These are phyloP conservation scores for Lentinula boryana DNA, from an alignment of 768 basidiomycete species.

Conservation along the genomic window DNA sequence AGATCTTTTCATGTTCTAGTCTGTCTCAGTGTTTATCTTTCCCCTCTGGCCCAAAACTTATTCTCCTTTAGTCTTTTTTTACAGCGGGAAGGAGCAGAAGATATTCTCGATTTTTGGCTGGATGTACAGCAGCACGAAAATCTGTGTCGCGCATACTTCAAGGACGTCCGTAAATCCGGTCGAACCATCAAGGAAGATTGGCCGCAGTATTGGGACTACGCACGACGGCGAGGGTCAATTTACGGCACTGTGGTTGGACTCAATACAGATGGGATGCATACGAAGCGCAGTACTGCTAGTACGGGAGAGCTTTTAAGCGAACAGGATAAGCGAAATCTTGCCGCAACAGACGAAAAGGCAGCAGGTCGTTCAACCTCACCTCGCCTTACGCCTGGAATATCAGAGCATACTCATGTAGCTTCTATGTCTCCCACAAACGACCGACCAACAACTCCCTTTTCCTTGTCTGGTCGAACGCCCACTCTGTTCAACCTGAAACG, in stretches of 20 bases:
- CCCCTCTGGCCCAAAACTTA: conserved; percentile 6
- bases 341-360: conserved; percentile 41
- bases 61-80: conserved; percentile 69
- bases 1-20: conserved; percentile 99
- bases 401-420: conserved; percentile 40
- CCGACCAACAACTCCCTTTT: conserved; percentile 78
- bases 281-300: conserved; percentile 79
- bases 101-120: conserved; percentile 97
- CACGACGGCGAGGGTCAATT: conserved; percentile 85
- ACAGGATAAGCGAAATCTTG: conserved; percentile 63
- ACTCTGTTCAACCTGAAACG: conserved; percentile 72
- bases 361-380: conserved; percentile 54
- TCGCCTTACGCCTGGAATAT: conserved; percentile 35
- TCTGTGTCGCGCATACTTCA: conserved; percentile 97
- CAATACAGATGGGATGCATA: conserved; percentile 43
- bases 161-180: conserved; percentile 94
- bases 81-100: conserved; percentile 93
- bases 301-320: conserved; percentile 69
- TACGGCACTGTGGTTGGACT: conserved; percentile 87
- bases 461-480: conserved; percentile 66
- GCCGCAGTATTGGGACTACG: conserved; percentile 98
- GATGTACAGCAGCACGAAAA: conserved; percentile 99
- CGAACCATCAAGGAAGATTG: conserved; percentile 92
- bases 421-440: conserved; percentile 45
- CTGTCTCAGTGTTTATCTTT: conserved; percentile 29